Evolutionary conservation across 441 rosid genomes (phyloP).

Genomic region (Hura crepitans): DNA sequence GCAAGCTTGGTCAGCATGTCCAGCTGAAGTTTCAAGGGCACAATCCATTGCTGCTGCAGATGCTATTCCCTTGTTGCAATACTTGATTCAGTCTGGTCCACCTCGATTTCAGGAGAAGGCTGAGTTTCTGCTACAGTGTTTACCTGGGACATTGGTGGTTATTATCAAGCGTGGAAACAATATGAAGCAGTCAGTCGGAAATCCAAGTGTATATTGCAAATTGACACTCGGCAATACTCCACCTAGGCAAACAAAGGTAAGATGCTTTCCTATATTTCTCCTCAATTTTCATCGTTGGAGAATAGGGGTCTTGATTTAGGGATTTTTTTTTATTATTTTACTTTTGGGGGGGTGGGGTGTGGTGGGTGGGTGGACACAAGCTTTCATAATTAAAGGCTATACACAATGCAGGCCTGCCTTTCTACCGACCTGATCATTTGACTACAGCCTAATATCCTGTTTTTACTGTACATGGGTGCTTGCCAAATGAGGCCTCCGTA

Average conservation of each 20-base stretch:
- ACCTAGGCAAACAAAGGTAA: conserved; percentile 85
- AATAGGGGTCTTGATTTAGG: neutral
- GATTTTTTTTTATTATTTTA: too few species aligned
- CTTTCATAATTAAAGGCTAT: neutral
- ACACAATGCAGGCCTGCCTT: neutral
- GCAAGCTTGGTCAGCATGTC: conserved; percentile 99
- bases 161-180: conserved; percentile 95
- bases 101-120: conserved; percentile 99
- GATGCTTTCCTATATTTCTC: conserved; percentile 13
- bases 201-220: conserved; percentile 92
- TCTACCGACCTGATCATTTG: neutral
- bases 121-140: conserved; percentile 91
- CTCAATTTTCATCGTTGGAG: neutral
- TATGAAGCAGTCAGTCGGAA: conserved; percentile 99
- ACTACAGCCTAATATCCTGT: neutral
- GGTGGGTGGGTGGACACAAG: neutral
- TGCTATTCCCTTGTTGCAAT: conserved; percentile 94
- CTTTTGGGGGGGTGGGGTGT: too few species aligned
- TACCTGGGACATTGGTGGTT: conserved; percentile 95
- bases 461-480: neutral
- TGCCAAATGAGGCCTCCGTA: neutral
- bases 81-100: conserved; percentile 98
- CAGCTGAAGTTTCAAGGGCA: conserved; percentile 94
- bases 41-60: conserved; percentile 99
- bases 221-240: conserved; percentile 88